These are phyloP conservation scores for Plasmopara halstedii DNA, from an alignment of 352 stramenopile species.

Conservation along the genomic window DNA sequence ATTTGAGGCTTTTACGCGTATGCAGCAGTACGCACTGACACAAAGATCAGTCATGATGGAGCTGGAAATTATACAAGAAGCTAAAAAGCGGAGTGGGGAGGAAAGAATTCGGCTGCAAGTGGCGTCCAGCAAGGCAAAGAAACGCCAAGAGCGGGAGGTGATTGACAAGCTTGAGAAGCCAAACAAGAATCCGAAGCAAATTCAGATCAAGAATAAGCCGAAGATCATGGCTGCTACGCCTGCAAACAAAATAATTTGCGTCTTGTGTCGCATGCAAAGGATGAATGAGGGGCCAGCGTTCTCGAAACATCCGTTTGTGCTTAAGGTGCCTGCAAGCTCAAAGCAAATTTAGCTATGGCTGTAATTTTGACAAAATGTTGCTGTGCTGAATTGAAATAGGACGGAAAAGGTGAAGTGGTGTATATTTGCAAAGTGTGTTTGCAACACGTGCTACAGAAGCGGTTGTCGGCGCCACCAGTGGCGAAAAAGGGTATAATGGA, in stretches of 20 bases:
- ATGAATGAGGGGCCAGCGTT: conserved; percentile 21
- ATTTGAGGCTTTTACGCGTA: conserved; percentile 22
- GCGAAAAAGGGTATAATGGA: conserved; percentile 9
- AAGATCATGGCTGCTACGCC: conserved; percentile 6
- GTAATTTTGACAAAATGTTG: not conserved
- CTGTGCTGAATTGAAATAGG: conserved; percentile 15
- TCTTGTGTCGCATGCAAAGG: conserved; percentile 36
- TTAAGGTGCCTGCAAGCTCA: conserved; percentile 35
- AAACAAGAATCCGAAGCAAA: conserved; percentile 2
- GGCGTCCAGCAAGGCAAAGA: conserved; percentile 10
- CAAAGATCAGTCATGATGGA: conserved; percentile 46
- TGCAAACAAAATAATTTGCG: conserved; percentile 26
- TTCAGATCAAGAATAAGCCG: conserved; percentile 4
- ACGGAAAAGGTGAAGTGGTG: conserved; percentile 38
- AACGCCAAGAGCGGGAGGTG: conserved; percentile 6
- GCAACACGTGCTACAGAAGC: conserved; percentile 38
- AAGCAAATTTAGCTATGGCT: not conserved
- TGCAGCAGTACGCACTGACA: conserved; percentile 40
- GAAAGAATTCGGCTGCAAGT: conserved; percentile 8
- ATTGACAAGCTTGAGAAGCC: conserved; percentile 4
- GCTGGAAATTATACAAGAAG: conserved; percentile 38
- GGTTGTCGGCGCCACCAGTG: conserved; percentile 11
- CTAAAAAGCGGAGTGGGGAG: conserved; percentile 11
- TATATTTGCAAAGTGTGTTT: conserved; percentile 64
- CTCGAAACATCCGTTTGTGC: conserved; percentile 61